phyloP scores from a whole-genome alignment of 495 filamentous ascomycete genomes.

The Talaromyces borbonicus region DNA sequence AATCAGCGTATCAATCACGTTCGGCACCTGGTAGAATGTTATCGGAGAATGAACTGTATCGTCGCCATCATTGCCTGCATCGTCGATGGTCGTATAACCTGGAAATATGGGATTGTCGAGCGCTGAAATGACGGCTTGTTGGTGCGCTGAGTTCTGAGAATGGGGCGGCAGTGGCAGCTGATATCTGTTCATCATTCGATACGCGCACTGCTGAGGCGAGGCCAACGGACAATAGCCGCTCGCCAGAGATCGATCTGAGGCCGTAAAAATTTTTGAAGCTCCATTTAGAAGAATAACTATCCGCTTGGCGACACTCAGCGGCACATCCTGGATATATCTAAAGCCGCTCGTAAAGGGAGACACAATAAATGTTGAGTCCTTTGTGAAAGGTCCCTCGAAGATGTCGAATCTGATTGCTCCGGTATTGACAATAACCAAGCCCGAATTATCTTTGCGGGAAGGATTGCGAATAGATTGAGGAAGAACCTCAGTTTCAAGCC shows the following conservation, averaged over 20 bases:
- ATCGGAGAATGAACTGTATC: conserved; percentile 76
- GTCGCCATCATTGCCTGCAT: conserved; percentile 77
- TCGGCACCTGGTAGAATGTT: conserved; percentile 66
- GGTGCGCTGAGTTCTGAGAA: no score
- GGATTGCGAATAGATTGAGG: conserved; percentile 49
- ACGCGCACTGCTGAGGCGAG: conserved; percentile 29
- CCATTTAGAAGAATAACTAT: conserved; percentile 67
- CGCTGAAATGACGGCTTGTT: conserved; percentile 18
- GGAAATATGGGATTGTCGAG: conserved; percentile 40
- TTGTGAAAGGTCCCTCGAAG: conserved; percentile 83
- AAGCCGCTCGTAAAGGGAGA: conserved; percentile 83
- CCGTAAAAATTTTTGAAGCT: conserved; percentile 46
- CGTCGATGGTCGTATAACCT: conserved; percentile 87
- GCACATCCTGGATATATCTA: conserved; percentile 68
- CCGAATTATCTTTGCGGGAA: conserved; percentile 38
- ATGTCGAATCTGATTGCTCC: conserved; percentile 91
- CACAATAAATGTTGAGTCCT: conserved; percentile 72
- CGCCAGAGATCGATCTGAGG: conserved; percentile 13
- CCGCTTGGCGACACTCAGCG: conserved; percentile 58
- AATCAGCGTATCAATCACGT: conserved; percentile 63
- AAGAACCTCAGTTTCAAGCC: conserved; percentile 66
- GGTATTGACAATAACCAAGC: conserved; percentile 72
- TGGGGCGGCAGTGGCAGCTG: no score
- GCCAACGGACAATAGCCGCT: conserved; percentile 15
- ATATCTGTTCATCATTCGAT: background rate